Evolutionary conservation across 2,329 filamentous ascomycete genomes (phyloP), one percentile per base, ranked within the genome.

Genomic region (Clonostachys rhizophaga): DNA sequence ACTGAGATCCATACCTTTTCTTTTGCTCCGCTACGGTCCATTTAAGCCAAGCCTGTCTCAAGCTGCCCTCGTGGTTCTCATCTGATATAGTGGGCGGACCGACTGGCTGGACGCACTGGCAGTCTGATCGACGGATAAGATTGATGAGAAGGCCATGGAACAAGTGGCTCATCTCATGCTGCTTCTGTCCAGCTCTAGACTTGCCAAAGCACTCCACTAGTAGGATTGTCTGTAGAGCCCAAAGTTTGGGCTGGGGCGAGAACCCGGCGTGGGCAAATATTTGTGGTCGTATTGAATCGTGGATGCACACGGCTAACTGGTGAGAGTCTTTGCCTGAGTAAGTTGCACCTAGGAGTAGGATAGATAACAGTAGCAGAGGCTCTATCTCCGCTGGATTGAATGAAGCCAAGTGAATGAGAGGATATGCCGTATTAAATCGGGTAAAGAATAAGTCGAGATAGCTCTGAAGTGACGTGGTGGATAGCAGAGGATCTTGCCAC

Each of bases 141-240:
- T 72, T 62, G 46, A 71, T 60, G 33, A 66, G 49, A 34, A 71
- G 50, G 11, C 67, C 60, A 49, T 63, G 67, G 59, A 55, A 84
- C 0, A 85, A 60, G 54, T 84, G 81, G 5, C 78, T 77, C 69
- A 81, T 80, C 24, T 85, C 81, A 49, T 83, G 78, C 53, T 85
- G 80, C 43, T 79, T 79, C 50, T 81, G 79, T 1, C 81, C 81
- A 0, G 80, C 80, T 47, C 80, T 66, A 36, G 76, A 81, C 57
- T 84, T 84, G 4, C 81, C 81, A 47, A 84, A 84, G 52, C 81
- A 84, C 51, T 84, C 81, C 1, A 84, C 79, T 1, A 85, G 62
- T 9, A 85, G 60, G 34, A 84, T 81, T 0, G 78, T 78, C 50
- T 84, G 79, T 1, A 84, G 53, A 0, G 81, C 73, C 81, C 80